A percentile compares a stretch with the other conserved stretches of the same genome.
Evolutionary conservation across 176 grass and related monocot genomes (phyloP).

Genomic region (Bolboschoenus planiculmis): DNA sequence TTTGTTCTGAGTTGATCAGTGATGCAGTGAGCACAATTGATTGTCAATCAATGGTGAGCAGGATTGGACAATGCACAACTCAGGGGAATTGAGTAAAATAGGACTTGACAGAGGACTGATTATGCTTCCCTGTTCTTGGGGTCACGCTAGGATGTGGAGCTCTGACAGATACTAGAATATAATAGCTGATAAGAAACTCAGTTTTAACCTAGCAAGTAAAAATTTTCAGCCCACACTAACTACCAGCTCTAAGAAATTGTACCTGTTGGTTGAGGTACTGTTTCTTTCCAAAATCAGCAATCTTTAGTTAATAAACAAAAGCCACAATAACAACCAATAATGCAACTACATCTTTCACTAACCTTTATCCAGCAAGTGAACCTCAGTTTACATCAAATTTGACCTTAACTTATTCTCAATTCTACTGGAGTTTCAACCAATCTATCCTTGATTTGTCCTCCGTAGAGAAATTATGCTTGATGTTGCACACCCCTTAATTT

Average conservation of each 20-base stretch:
- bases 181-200: background rate
- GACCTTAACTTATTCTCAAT: background rate
- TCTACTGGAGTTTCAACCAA: background rate
- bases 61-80: background rate
- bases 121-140: background rate
- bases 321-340: background rate
- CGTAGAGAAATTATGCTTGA: background rate
- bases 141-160: background rate
- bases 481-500: background rate
- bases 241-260: background rate
- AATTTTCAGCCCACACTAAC: background rate
- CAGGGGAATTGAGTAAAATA: background rate
- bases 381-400: background rate
- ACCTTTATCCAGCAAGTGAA: background rate
- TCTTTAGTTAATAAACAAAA: background rate
- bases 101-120: background rate
- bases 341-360: background rate
- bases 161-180: background rate
- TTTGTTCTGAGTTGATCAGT: background rate
- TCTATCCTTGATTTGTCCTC: too few species aligned
- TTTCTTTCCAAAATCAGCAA: background rate
- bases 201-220: background rate
- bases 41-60: background rate
- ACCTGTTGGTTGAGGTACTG: background rate
- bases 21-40: background rate